Base-by-base conservation (phyloP, 805 yeast genomes). In the Zygosaccharomyces kombuchaensis region DNA sequence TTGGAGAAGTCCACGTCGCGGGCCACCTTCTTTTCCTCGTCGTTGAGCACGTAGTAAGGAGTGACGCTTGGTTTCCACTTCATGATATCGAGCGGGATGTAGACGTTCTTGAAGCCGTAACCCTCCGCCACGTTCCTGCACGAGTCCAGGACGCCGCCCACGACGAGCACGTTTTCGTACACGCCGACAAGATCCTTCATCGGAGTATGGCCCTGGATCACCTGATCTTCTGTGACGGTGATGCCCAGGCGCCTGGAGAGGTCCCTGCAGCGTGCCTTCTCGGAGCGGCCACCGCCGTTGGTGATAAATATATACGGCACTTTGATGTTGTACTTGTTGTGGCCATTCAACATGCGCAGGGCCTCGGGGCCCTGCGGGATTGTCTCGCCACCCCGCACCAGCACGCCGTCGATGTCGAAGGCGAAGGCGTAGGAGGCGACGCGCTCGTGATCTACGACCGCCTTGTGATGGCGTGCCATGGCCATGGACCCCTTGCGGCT, bases 161-260 rank as follows among this genome's bases (percentile, higher is more conserved):
- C 88, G 44, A 88, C 95, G 37, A 88, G 70, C 4, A 88, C 95
- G 46, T 84, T 84, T 46, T 83, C 70, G 65, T 82, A 80, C 12
- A 75, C 71, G 25, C 75, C 76, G 10, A 82, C 85, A 59, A 87
- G 73, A 59, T 86, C 95, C 56, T 79, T 82, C 93, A 88, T 88
- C 27, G 96, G 96, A 1, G 96, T 88, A 66, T 88, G 96, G 50
- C 96, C 95, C 67, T 88, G 96, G 57, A 88, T 84, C 48, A 88
- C 84, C 69, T 88, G 96, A 44, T 81, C 87, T 36, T 80, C 80
- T 9, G 82, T 76, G 48, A 88, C 78, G 32, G 75, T 75, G 32
- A 78, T 67, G 16, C 73, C 77, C 51, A 88, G 72, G 53, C 87
- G 70, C 46, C 74, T 72, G 35, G 82, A 71, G 58, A 88, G 72